Evolutionary conservation across 164 flowering plant genomes (phyloP), one percentile per base, ranked within the genome.

Genomic region (Dillenia suffruticosa): DNA sequence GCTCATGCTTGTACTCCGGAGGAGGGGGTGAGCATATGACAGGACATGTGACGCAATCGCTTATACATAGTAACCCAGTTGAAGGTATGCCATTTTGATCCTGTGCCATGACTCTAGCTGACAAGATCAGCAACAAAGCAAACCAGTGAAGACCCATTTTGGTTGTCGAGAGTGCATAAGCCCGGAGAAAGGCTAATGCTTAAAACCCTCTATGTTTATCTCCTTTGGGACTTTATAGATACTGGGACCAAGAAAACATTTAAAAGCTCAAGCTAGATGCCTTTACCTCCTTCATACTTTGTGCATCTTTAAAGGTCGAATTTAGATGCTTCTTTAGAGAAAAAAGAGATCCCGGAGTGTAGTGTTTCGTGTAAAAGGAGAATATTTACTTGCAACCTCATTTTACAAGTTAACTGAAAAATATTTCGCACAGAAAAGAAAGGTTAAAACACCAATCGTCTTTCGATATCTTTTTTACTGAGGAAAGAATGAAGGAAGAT

Each of bases 1-100:
- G 40, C 22, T 8, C 17, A n/a, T 72, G 67, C 6, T 32, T 32
- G 32, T 26, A 26, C 32, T 26, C 32, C 32, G 77, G 73, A n/a
- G 79, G 70, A 10, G 74, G 77, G 15, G 81, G 78, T 49, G 81
- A 60, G 17, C 81, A 77, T 22, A 74, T 74, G 57, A 50, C 63
- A 2, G 81, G 76, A 52, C 81, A 77, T 2, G 73, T 77, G 6
- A 62, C 19, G 45, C 81, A 77, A 3, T 77, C 74, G 44, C 81
- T 74, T 49, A 74, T 74, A 57, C 81, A 77, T 13, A 74, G 60
- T 26, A 59, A 22, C 15, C 75, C 66, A 1, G 69, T 10, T 8
- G 56, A 11, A 4, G 72, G 63, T 3, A 3, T 55, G 14, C 24
- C 69, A 3, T 8, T 44, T 54, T 68, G 70, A 32, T 64, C 76